A percentile compares a stretch with the other conserved stretches of the same genome.
Evolutionary conservation across 2,329 filamentous ascomycete genomes (phyloP).

Genomic region (Madurella fahalii): DNA sequence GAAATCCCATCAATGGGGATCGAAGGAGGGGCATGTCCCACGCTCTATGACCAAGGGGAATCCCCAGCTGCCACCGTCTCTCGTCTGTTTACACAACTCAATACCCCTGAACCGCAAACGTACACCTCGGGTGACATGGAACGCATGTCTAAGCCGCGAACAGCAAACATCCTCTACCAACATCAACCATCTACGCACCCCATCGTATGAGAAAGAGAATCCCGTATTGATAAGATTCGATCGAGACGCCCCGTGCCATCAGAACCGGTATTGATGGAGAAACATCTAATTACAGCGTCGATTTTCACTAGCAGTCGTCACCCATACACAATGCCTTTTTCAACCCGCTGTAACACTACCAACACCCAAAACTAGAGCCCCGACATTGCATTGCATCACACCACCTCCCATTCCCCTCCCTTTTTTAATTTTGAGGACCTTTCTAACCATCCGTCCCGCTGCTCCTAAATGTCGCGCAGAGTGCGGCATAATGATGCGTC

Average conservation of each 20-base stretch:
- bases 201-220: neutral
- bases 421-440: no score
- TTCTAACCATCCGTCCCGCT: slow-evolving; percentile 76
- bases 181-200: neutral
- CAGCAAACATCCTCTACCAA: neutral
- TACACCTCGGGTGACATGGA: neutral
- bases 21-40: neutral
- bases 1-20: neutral
- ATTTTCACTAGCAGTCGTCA: no score
- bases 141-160: neutral
- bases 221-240: neutral
- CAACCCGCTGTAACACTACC: no score
- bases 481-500: slow-evolving; percentile 90
- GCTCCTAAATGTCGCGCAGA: slow-evolving; percentile 93
- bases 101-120: neutral
- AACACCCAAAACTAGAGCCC: no score
- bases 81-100: neutral
- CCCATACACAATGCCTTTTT: no score
- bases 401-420: no score
- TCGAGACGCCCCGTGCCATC: neutral
- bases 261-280: neutral
- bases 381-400: no score
- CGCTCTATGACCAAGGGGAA: neutral
- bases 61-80: neutral
- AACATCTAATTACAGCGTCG: neutral